Evolutionary conservation across 2,329 filamentous ascomycete species (phyloP).

Genomic region (Thermochaetoides dissita): DNA sequence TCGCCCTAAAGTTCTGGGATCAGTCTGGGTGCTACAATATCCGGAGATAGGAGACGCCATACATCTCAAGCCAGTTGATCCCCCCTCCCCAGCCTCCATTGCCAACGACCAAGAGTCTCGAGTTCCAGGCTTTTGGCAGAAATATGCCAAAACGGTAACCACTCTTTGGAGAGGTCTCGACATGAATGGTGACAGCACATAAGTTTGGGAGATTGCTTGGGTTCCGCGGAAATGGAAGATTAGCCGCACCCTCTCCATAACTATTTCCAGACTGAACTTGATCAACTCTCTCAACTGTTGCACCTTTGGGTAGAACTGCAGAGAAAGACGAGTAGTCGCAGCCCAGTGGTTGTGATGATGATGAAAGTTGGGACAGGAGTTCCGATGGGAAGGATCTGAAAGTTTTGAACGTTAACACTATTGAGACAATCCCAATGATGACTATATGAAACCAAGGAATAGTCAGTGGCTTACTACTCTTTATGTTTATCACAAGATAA

Average conservation of each 20-base stretch:
- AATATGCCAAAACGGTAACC: constrained; percentile 26
- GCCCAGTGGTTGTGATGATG: not conserved
- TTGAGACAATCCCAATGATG: no score
- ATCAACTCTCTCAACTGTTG: constrained; percentile 11
- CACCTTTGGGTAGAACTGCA: constrained; percentile 4
- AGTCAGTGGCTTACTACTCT: no score
- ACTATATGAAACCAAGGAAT: no score
- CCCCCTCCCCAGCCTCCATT: constrained; percentile 26
- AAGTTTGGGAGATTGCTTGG: constrained; percentile 24
- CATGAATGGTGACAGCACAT: constrained; percentile 25
- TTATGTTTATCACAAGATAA: no score
- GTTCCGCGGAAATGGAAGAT: constrained; percentile 22
- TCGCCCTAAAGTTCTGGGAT: constrained; percentile 8
- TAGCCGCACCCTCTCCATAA: constrained; percentile 23
- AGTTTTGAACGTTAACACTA: no score
- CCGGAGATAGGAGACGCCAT: not conserved
- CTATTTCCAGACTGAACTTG: constrained; percentile 15
- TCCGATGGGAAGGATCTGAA: no score
- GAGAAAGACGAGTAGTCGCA: constrained; percentile 8
- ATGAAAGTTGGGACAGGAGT: not conserved
- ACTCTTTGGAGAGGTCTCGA: constrained; percentile 17
- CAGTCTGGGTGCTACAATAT: not conserved
- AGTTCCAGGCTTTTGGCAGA: constrained; percentile 24
- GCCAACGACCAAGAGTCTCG: constrained; percentile 23
- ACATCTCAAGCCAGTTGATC: constrained; percentile 20